Conservation (phyloP, 2,329 filamentous ascomycete genomes). For the Zasmidium angulare region DNA sequence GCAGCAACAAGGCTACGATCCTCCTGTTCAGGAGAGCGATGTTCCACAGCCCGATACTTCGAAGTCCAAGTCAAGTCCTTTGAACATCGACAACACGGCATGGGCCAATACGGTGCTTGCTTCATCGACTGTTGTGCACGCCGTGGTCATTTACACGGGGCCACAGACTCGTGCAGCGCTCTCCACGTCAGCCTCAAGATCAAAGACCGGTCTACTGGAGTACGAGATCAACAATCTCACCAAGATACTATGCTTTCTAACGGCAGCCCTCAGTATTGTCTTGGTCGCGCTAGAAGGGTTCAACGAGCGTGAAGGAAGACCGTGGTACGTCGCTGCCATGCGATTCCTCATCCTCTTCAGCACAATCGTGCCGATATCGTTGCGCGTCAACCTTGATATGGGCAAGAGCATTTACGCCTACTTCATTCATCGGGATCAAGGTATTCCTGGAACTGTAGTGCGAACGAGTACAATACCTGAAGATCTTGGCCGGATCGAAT, state of each 20-base stretch:
- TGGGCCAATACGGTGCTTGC: conserved; percentile 98
- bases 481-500: conserved; percentile 92
- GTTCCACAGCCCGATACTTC: conserved; percentile 3
- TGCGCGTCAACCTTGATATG: conserved; percentile 95
- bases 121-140: conserved; percentile 83
- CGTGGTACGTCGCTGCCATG: conserved; percentile 98
- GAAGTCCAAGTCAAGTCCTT: conserved; percentile 57
- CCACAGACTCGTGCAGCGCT: conserved; percentile 90
- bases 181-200: conserved; percentile 86
- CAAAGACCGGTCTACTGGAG: conserved; percentile 90
- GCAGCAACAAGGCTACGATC: conserved; percentile 49
- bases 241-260: conserved; percentile 91
- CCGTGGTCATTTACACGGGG: conserved; percentile 91
- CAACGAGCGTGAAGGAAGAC: conserved; percentile 55
- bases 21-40: conserved; percentile 27
- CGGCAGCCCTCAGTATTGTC: conserved; percentile 79
- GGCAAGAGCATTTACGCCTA: conserved; percentile 95
- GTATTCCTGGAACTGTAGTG: conserved; percentile 88
- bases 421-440: conserved; percentile 89
- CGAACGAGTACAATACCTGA: conserved; percentile 97
- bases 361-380: conserved; percentile 96
- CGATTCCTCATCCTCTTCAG: conserved; percentile 97
- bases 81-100: conserved; percentile 95
- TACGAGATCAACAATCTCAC: conserved; percentile 96
- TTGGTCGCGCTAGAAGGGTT: conserved; percentile 88